These are phyloP conservation scores for Suillus variegatus DNA, from an alignment of 768 basidiomycete genomes.

Conservation along the genomic window DNA sequence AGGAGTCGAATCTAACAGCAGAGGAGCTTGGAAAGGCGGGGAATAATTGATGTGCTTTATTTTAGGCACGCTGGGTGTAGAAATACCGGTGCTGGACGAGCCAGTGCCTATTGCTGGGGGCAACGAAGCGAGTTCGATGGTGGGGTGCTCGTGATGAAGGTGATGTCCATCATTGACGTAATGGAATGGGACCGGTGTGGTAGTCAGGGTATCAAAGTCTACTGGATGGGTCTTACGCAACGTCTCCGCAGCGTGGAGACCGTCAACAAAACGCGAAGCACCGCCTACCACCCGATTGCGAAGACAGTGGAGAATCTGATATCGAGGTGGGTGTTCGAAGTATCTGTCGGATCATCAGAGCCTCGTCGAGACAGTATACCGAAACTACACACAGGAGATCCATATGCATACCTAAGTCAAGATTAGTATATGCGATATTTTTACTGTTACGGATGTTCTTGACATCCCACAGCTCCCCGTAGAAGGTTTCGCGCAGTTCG, in stretches of 20 bases:
- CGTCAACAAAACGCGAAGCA: constrained; percentile 84
- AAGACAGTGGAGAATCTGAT: constrained; percentile 90
- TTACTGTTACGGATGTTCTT: constrained; percentile 68
- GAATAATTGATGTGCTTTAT: constrained; percentile 85
- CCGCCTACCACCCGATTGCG: constrained; percentile 85
- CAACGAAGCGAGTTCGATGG: constrained; percentile 58
- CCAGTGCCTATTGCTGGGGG: constrained; percentile 15
- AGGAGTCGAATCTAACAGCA: constrained; percentile 53
- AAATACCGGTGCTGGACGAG: background rate
- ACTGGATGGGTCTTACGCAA: constrained; percentile 49
- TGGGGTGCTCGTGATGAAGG: constrained; percentile 69
- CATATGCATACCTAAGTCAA: constrained; percentile 88
- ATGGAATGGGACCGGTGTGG: constrained; percentile 78
- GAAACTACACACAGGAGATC: constrained; percentile 77
- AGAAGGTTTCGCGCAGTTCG: constrained; percentile 83
- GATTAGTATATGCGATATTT: constrained; percentile 95
- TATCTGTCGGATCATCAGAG: constrained; percentile 54
- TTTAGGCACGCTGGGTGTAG: constrained; percentile 15
- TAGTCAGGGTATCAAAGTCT: constrained; percentile 59
- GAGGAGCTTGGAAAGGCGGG: constrained; percentile 91
- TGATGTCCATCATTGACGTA: constrained; percentile 92
- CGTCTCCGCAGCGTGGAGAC: constrained; percentile 58
- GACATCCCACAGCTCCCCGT: constrained; percentile 89
- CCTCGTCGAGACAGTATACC: background rate
- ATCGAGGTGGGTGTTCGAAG: constrained; percentile 87